Evolutionary conservation across 2,329 filamentous ascomycete species (phyloP).

Genomic region (Coniosporium tulheliwenetii): DNA sequence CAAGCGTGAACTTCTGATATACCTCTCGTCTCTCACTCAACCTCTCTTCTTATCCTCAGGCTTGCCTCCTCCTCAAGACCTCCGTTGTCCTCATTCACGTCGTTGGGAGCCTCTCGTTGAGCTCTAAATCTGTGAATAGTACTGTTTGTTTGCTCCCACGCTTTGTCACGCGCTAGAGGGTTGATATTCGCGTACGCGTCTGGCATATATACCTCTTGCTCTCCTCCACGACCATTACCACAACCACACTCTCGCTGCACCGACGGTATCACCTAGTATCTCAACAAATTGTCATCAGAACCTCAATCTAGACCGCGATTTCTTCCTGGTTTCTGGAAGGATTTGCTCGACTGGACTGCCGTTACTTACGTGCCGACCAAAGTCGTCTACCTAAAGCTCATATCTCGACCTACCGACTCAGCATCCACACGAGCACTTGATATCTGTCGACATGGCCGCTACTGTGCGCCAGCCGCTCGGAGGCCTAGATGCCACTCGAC

Average conservation of each 20-base stretch:
- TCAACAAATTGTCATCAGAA: neutral
- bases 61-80: neutral
- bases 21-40: neutral
- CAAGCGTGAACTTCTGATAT: neutral
- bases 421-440: neutral
- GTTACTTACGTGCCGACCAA: neutral
- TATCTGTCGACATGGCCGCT: neutral
- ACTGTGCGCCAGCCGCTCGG: constrained; percentile 56
- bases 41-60: neutral
- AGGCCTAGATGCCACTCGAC: constrained; percentile 50
- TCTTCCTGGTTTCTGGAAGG: neutral
- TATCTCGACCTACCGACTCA: neutral
- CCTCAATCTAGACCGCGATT: neutral
- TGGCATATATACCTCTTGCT: too few relatives aligned
- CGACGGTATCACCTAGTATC: neutral
- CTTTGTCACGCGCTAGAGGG: too few relatives aligned
- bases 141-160: too few relatives aligned
- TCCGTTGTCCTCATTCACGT: neutral
- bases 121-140: neutral
- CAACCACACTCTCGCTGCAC: too few relatives aligned
- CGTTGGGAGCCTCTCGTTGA: neutral
- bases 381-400: neutral
- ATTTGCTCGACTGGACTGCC: neutral
- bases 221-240: too few relatives aligned
- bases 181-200: too few relatives aligned